These are phyloP conservation scores for Capronia coronata DNA, from an alignment of 2,329 filamentous ascomycete genomes.

Conservation along the genomic window DNA sequence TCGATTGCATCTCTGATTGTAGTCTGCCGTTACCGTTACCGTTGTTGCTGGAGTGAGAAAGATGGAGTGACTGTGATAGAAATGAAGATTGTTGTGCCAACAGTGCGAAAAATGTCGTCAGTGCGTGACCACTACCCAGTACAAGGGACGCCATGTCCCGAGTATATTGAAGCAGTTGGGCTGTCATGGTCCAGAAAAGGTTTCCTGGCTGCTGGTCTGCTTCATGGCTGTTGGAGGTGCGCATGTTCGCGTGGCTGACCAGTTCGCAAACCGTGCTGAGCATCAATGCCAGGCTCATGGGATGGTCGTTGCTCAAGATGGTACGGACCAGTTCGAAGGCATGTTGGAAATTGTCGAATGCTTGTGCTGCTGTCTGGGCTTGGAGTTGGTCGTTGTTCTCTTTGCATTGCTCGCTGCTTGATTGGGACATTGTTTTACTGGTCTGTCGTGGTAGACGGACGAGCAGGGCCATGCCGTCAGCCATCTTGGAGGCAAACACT, in stretches of 20 bases:
- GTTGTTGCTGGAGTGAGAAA: no score
- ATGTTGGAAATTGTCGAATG: conserved; percentile 4
- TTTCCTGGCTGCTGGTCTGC: neutral
- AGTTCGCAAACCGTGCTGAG: conserved; percentile 9
- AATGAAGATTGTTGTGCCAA: neutral
- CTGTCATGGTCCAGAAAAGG: neutral
- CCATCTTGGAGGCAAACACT: conserved; percentile 15
- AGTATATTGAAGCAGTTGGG: conserved; percentile 1
- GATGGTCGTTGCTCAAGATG: conserved; percentile 5
- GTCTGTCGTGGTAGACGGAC: neutral
- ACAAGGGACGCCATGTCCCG: conserved; percentile 3
- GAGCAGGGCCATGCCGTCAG: conserved; percentile 8
- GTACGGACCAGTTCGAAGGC: conserved; percentile 5
- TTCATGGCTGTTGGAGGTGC: neutral
- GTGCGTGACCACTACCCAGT: neutral
- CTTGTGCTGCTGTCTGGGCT: neutral
- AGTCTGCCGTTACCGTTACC: no score
- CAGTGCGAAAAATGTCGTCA: conserved; percentile 5
- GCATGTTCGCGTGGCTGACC: neutral
- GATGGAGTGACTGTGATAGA: neutral
- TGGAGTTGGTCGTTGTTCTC: neutral
- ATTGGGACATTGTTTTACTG: neutral
- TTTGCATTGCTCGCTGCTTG: neutral
- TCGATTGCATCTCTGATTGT: neutral
- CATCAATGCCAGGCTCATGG: conserved; percentile 11